Evolutionary conservation across 2,329 filamentous ascomycete genomes (phyloP).

Genomic region (Arthrinium puccinioides): DNA sequence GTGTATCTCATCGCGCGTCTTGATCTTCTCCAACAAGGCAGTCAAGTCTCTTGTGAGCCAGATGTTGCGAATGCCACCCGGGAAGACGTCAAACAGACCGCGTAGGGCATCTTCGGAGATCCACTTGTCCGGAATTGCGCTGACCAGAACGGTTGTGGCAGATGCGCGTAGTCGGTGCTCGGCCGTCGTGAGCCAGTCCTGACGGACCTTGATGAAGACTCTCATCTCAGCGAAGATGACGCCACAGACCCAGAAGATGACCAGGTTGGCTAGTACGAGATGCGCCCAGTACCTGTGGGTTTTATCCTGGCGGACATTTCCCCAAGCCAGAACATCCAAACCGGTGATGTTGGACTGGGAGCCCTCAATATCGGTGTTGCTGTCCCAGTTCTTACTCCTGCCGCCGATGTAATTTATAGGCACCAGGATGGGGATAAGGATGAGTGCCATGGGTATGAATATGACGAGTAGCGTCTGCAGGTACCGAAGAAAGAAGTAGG

Average conservation of each 20-base stretch:
- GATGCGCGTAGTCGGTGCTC: constrained; percentile 91
- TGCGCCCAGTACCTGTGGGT: constrained; percentile 76
- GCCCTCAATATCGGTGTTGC: constrained; percentile 19
- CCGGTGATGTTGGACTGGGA: constrained; percentile 40
- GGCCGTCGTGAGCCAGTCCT: constrained; percentile 89
- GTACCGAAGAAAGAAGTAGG: constrained; percentile 82
- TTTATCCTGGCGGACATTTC: constrained; percentile 65
- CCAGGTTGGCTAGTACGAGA: constrained; percentile 67
- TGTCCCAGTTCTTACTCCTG: constrained; percentile 46
- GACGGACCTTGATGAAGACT: constrained; percentile 85
- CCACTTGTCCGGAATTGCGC: constrained; percentile 86
- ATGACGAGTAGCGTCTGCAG: constrained; percentile 80
- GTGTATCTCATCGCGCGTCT: constrained; percentile 65
- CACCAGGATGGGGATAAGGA: constrained; percentile 79
- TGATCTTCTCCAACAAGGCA: constrained; percentile 75
- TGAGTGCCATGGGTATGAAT: constrained; percentile 71
- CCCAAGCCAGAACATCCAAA: constrained; percentile 78
- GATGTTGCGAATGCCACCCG: constrained; percentile 88
- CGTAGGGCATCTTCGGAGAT: constrained; percentile 73
- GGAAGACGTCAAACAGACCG: constrained; percentile 90
- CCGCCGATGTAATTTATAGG: constrained; percentile 77
- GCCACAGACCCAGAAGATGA: constrained; percentile 77
- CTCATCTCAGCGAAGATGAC: constrained; percentile 82
- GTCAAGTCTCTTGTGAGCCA: constrained; percentile 94
- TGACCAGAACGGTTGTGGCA: constrained; percentile 90